A percentile compares a stretch with the other conserved stretches of the same genome.
Conservation (phyloP, 495 filamentous ascomycete genomes). For the Talaromyces trachyspermus region DNA sequence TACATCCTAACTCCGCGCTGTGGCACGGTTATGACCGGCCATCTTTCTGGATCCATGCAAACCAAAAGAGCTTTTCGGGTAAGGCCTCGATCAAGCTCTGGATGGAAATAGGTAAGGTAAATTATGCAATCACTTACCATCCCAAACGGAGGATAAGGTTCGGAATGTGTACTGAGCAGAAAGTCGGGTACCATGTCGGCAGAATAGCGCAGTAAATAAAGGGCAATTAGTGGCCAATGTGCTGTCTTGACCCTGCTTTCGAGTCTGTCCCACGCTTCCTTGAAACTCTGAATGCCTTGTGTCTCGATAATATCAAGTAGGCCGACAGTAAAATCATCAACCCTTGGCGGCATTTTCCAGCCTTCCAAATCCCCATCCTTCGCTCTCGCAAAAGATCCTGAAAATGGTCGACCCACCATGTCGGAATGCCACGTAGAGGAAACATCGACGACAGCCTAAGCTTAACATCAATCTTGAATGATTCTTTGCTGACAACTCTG, state of each 20-base stretch:
- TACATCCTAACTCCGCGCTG: constrained; percentile 29
- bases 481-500: constrained; percentile 13
- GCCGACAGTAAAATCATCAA: constrained; percentile 12
- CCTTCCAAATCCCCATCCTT: constrained; percentile 12
- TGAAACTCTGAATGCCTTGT: constrained; percentile 27
- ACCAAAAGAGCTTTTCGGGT: constrained; percentile 20
- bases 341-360: constrained; percentile 7
- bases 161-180: constrained; percentile 39
- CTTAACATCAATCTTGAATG: constrained; percentile 13
- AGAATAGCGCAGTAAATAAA: constrained; percentile 41
- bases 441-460: constrained; percentile 20
- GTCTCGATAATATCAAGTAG: constrained; percentile 20
- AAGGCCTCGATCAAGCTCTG: constrained; percentile 8
- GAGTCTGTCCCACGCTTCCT: constrained; percentile 33
- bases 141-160: constrained; percentile 35
- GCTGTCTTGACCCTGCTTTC: constrained; percentile 18
- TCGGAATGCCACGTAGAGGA: constrained; percentile 9
- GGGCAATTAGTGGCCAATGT: constrained; percentile 46
- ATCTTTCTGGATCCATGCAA: constrained; percentile 27
- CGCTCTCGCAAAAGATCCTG: constrained; percentile 23
- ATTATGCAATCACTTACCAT: constrained; percentile 45
- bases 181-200: constrained; percentile 38
- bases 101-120: constrained; percentile 29
- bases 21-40: constrained; percentile 25
- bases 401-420: constrained; percentile 22